A percentile compares a stretch with the other conserved stretches of the same genome.
phyloP scores from a whole-genome alignment of 148 eudicot species.

The Linanthus parryae region DNA sequence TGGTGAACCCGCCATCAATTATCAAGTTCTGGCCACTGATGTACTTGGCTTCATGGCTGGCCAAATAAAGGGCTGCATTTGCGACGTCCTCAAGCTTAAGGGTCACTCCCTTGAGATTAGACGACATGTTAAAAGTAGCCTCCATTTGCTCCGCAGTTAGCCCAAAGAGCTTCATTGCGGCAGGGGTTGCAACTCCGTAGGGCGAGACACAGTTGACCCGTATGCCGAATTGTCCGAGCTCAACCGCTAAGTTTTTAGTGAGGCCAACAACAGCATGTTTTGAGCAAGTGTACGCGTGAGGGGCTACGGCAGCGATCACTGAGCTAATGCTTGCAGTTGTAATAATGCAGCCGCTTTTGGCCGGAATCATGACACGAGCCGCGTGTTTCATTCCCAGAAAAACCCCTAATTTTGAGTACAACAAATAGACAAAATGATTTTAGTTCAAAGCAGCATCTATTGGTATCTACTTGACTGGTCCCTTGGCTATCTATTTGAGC shows the following conservation, averaged over 20 bases:
- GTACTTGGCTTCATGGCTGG: slow-evolving; percentile 23
- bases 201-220: slow-evolving; percentile 39
- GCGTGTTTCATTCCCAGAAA: too few species aligned
- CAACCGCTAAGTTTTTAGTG: slow-evolving; percentile 21
- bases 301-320: slow-evolving; percentile 10
- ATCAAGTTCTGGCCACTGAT: slow-evolving; percentile 25
- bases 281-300: slow-evolving; percentile 22
- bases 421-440: too few species aligned
- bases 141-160: slow-evolving; percentile 13
- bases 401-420: too few species aligned
- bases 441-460: too few species aligned
- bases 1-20: slow-evolving; percentile 24
- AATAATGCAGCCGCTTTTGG: slow-evolving; percentile 35
- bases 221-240: slow-evolving; percentile 29
- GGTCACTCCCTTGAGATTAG: slow-evolving; percentile 17
- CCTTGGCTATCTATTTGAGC: too few species aligned
- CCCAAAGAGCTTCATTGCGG: slow-evolving; percentile 4
- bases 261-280: slow-evolving; percentile 33
- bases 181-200: slow-evolving; percentile 11
- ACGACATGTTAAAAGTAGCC: slow-evolving; percentile 2
- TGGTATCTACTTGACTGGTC: too few species aligned
- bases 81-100: slow-evolving; percentile 22
- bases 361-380: too few species aligned
- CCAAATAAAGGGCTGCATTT: slow-evolving; percentile 20
- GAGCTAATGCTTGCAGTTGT: slow-evolving; percentile 18